These are phyloP conservation scores for Candida multigemmis DNA, from an alignment of 805 yeast species.

Conservation along the genomic window DNA sequence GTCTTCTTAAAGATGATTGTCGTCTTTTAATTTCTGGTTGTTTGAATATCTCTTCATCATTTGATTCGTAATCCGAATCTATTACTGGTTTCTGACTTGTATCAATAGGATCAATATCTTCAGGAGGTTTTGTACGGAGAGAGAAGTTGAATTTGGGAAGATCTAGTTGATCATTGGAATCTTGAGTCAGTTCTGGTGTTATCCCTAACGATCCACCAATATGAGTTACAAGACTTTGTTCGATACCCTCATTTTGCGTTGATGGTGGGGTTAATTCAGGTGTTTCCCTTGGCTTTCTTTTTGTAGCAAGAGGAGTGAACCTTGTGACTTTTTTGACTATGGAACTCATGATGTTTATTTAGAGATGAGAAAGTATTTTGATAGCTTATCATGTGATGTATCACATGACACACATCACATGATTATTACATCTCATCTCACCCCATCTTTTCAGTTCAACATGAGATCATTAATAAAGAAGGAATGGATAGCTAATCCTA, in stretches of 20 bases:
- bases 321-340: constrained; percentile 45
- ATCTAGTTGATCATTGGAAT: background rate
- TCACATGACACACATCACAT: constrained; percentile 1
- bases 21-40: constrained; percentile 14
- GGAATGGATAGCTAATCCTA: no score
- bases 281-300: constrained; percentile 2
- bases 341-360: constrained; percentile 43
- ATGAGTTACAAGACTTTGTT: background rate
- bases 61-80: constrained; percentile 6
- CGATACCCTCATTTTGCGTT: constrained; percentile 4
- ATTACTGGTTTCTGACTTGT: constrained; percentile 2
- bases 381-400: no score
- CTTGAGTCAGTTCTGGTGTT: constrained; percentile 5
- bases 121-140: constrained; percentile 3
- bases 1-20: constrained; percentile 22
- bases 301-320: constrained; percentile 42
- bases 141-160: constrained; percentile 1
- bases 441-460: no score
- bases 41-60: constrained; percentile 23
- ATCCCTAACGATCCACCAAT: background rate
- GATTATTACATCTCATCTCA: no score
- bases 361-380: no score
- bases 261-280: constrained; percentile 9
- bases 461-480: no score
- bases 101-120: constrained; percentile 7